A percentile compares a stretch with the other conserved stretches of the same genome.
These are phyloP conservation scores for Fomitopsis serialis DNA, from an alignment of 768 basidiomycete genomes.

Conservation along the genomic window DNA sequence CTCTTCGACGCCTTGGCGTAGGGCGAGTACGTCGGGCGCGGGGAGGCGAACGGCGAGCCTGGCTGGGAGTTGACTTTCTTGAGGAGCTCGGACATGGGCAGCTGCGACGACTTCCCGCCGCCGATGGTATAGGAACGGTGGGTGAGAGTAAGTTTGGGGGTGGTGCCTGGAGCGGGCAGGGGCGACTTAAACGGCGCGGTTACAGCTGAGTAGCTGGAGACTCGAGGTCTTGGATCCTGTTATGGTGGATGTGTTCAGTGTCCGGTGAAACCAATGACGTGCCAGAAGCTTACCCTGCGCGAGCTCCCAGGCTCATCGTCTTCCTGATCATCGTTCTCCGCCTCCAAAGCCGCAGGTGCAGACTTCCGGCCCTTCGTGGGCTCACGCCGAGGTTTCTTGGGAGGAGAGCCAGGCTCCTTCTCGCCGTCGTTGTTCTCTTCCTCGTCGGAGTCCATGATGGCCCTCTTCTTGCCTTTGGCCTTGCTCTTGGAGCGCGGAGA, in stretches of 20 bases:
- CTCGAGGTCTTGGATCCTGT: neutral
- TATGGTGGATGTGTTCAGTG: neutral
- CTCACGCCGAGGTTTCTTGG: conserved; percentile 9
- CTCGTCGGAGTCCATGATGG: conserved; percentile 17
- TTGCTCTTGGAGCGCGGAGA: neutral
- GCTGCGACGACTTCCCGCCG: conserved; percentile 37
- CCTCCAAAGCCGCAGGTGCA: neutral
- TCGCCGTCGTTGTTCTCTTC: conserved; percentile 8
- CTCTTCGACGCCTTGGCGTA: conserved; percentile 59
- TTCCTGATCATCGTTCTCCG: conserved; percentile 8
- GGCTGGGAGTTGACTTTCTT: conserved; percentile 64
- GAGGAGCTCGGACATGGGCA: conserved; percentile 71
- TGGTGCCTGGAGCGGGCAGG: conserved; percentile 1
- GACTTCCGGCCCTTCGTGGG: neutral
- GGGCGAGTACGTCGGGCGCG: conserved; percentile 48
- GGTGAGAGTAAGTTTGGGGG: conserved; percentile 4
- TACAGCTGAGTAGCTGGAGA: neutral
- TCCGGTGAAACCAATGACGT: neutral
- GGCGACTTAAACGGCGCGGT: conserved; percentile 5
- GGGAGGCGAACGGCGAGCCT: conserved; percentile 49
- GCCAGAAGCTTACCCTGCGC: neutral
- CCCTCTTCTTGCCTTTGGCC: conserved; percentile 17
- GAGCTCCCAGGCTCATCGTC: neutral
- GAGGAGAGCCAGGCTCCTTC: conserved; percentile 6
- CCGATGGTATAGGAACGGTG: conserved; percentile 36